Evolutionary conservation across 768 basidiomycete genomes (phyloP), one percentile per base, ranked within the genome.

Genomic region (Pleurotus salmoneostramineus): DNA sequence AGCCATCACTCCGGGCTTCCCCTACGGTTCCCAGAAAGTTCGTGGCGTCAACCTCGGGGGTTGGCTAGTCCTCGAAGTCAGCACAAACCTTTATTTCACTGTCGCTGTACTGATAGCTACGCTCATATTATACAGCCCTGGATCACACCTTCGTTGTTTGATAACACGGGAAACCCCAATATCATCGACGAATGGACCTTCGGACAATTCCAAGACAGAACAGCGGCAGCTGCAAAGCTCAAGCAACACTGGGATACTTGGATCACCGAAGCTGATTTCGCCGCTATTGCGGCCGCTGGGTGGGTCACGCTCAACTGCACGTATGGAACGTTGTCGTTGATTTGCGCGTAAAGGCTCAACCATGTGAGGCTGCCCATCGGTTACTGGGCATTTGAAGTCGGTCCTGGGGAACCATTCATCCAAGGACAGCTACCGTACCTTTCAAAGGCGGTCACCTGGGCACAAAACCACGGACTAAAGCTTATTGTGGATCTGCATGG

Each of bases 351-450:
- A 34, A 89, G 90, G 12, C 74, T 93, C 55, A 93, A 92, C 66
- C 90, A 92, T 69, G 87, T 93, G 57, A 84, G 91, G 47, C 65
- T 93, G 37, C 91, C 92, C 11, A 90, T 95, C 45, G 94, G 93
- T 10, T 96, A 91, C 69, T 95, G 91, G 91, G 92, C 89, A 1
- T 93, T 87, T 64, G 91, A 95, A 58, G 84, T 93, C 36, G 79
- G 81, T 17, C 76, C 77, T 10, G 90, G 90, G 4, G 88, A 93
- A 64, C 93, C 92, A 5, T 93, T 80, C 68, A 83, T 91, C 58
- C 81, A 83, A 70, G 91, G 91, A 10, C 91, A 92, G 68, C 73
- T 89, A 35, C 78, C 84, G 15, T 92, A 88, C 71, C 73, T 93
- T 17, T 62, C 75, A 60, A 79, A 84, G 42, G 90, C 89, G 6